Conservation (phyloP, 148 eudicot species). For the Selenicereus undatus region DNA sequence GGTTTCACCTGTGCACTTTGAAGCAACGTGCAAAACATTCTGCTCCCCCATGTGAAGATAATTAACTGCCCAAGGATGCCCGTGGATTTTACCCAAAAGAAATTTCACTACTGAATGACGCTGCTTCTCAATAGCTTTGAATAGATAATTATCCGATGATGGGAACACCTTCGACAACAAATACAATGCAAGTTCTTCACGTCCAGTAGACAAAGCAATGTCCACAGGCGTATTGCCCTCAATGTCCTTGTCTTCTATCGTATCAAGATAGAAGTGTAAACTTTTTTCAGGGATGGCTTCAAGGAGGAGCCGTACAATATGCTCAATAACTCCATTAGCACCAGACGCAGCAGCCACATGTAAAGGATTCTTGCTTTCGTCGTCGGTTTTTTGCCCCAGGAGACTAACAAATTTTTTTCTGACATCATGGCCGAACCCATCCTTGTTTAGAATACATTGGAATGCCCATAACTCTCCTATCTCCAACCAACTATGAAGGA, state of each 20-base stretch:
- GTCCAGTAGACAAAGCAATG: not conserved
- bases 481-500: not conserved
- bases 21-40: not conserved
- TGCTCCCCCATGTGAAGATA: not conserved
- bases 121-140: not conserved
- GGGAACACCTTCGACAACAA: not conserved
- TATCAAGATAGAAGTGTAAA: not conserved
- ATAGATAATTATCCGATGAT: not conserved
- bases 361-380: not conserved
- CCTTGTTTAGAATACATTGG: not conserved
- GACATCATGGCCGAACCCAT: not conserved
- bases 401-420: not conserved
- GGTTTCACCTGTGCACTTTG: not conserved
- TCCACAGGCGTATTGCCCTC: not conserved
- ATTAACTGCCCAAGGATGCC: not conserved
- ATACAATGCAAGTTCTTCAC: not conserved
- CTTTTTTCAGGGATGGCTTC: not conserved
- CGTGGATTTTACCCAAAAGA: not conserved
- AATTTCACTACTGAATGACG: not conserved
- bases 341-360: not conserved
- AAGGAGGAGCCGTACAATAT: not conserved
- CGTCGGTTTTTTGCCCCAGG: not conserved
- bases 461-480: not conserved
- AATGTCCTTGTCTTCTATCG: not conserved
- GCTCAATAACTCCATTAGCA: not conserved